phyloP scores from a whole-genome alignment of 2,329 filamentous ascomycete species.

The Microdochium paspali region DNA sequence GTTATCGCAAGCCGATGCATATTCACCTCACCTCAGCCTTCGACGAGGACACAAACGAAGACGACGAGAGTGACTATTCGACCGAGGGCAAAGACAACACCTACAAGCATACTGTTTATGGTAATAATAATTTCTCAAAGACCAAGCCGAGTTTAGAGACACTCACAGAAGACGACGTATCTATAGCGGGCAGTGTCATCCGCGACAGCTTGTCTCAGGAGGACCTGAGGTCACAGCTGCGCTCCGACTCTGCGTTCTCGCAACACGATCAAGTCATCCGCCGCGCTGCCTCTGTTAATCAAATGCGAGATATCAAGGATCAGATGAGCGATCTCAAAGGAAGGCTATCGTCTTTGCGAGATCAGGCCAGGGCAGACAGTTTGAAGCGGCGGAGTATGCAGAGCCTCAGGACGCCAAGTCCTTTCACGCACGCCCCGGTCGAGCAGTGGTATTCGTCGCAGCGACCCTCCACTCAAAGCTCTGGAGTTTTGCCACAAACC shows the following conservation, averaged over 20 bases:
- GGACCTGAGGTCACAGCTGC: neutral
- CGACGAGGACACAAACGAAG: neutral
- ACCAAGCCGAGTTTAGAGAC: constrained; percentile 31
- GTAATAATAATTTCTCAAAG: constrained; percentile 11
- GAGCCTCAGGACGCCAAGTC: constrained; percentile 65
- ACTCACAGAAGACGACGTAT: constrained; percentile 16
- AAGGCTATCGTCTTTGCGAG: constrained; percentile 71
- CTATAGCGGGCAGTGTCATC: neutral
- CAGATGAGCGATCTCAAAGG: constrained; percentile 82
- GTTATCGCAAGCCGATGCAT: constrained; percentile 41
- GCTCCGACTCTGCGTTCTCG: constrained; percentile 9
- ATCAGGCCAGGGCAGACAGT: constrained; percentile 71
- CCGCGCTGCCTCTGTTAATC: constrained; percentile 62
- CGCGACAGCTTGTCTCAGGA: neutral
- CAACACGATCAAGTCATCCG: constrained; percentile 32
- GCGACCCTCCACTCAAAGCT: constrained; percentile 6
- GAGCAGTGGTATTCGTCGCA: constrained; percentile 38
- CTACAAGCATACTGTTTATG: constrained; percentile 9
- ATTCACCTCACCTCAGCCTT: constrained; percentile 27
- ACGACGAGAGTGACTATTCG: constrained; percentile 21
- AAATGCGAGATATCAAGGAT: constrained; percentile 65
- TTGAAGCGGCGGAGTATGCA: constrained; percentile 69
- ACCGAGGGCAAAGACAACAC: constrained; percentile 17
- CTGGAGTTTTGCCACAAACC: constrained; percentile 1
- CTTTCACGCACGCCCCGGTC: constrained; percentile 60